Conservation (phyloP, 1,284 basidiomycete species). For the Melanopsichium pennsylvanicum region DNA sequence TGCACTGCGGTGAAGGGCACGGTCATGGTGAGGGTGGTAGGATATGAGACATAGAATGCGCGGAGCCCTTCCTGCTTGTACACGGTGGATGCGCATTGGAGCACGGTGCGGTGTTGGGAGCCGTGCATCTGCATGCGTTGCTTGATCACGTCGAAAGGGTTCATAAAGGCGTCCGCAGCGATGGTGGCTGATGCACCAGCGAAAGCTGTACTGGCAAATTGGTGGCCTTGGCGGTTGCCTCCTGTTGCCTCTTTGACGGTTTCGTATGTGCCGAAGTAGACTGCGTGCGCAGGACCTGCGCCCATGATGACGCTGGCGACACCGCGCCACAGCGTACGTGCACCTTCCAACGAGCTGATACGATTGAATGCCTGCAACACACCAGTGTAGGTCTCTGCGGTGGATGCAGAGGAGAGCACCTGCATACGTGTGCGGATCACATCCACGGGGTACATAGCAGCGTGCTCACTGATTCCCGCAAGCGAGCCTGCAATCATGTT, state of each 20-base stretch:
- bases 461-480: conserved; percentile 98
- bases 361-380: conserved; percentile 86
- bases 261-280: conserved; percentile 97
- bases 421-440: conserved; percentile 99
- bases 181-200: conserved; percentile 95
- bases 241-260: conserved; percentile 91
- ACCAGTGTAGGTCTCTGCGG: conserved; percentile 85
- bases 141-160: conserved; percentile 99
- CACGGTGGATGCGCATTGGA: conserved; percentile 81
- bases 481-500: conserved; percentile 97
- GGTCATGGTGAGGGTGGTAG: conserved; percentile 90
- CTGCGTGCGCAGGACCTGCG: conserved; percentile 96
- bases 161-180: conserved; percentile 97
- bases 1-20: conserved; percentile 98
- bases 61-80: conserved; percentile 84
- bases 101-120: conserved; percentile 84
- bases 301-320: conserved; percentile 97
- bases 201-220: conserved; percentile 82
- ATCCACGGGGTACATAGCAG: conserved; percentile 98
- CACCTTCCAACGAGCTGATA: conserved; percentile 91
- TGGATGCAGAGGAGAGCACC: conserved; percentile 81
- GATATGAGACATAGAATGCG: conserved; percentile 98
- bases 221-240: conserved; percentile 82
- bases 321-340: conserved; percentile 90
- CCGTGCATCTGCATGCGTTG: conserved; percentile 98